These are phyloP conservation scores for Haplosporangium sp. DNA, from an alignment of 371 early-diverging fungal genomes.

Conservation along the genomic window DNA sequence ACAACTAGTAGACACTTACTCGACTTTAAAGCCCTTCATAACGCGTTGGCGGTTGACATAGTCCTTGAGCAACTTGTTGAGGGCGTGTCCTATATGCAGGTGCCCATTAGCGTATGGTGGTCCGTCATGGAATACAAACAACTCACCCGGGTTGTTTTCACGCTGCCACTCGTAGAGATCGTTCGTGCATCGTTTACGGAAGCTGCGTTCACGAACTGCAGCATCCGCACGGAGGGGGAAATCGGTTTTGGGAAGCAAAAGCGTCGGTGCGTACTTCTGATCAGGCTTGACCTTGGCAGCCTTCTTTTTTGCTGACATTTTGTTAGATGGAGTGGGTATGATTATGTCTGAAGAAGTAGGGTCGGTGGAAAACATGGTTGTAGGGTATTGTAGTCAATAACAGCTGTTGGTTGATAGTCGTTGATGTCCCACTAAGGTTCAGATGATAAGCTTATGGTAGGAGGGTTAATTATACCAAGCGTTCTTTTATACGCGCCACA, in stretches of 20 bases:
- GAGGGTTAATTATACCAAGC: no score
- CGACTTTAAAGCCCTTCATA: constrained; percentile 82
- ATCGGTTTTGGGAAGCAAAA: constrained; percentile 75
- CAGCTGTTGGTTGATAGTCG: no score
- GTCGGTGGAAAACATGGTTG: constrained; percentile 9
- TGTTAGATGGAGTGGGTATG: constrained; percentile 1
- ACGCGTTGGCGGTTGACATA: constrained; percentile 88
- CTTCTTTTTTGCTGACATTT: not conserved
- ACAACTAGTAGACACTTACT: constrained; percentile 54
- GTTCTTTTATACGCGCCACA: no score
- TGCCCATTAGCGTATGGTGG: constrained; percentile 97
- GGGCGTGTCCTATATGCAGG: constrained; percentile 92
- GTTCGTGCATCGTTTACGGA: constrained; percentile 72
- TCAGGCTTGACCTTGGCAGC: constrained; percentile 23
- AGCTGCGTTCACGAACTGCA: constrained; percentile 67
- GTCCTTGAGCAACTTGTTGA: constrained; percentile 94
- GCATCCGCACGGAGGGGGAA: constrained; percentile 81
- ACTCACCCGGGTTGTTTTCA: constrained; percentile 67
- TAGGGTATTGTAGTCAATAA: no score
- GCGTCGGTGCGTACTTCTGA: constrained; percentile 64
- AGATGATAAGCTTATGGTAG: no score
- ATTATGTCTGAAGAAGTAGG: not conserved
- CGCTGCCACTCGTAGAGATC: constrained; percentile 77
- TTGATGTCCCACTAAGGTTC: no score
- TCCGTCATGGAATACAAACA: constrained; percentile 90